Evolutionary conservation across 176 grass and related monocot species (phyloP).

Genomic region (Oryza australiensis): DNA sequence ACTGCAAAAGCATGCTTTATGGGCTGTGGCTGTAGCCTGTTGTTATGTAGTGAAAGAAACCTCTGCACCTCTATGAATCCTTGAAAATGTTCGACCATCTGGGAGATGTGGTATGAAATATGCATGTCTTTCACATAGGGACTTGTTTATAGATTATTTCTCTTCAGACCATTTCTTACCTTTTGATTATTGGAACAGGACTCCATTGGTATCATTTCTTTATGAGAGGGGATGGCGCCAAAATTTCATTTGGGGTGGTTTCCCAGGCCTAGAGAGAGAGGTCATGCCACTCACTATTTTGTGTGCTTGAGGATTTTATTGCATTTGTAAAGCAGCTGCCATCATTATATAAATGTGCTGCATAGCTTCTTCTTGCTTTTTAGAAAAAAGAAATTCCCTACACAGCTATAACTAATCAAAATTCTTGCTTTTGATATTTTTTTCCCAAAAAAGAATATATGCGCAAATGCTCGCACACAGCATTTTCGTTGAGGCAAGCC

Average conservation of each 20-base stretch:
- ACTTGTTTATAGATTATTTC: not conserved
- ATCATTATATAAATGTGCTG: not conserved
- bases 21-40: not conserved
- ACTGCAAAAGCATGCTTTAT: not conserved
- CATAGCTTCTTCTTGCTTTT: not conserved
- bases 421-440: too few species aligned
- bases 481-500: not conserved
- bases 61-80: not conserved
- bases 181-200: slow-evolving; percentile 57
- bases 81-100: slow-evolving; percentile 7
- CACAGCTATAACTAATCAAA: not conserved
- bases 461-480: not conserved
- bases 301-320: slow-evolving; percentile 10
- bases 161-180: slow-evolving; percentile 16
- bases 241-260: slow-evolving; percentile 92
- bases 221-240: slow-evolving; percentile 97
- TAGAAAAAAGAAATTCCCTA: not conserved
- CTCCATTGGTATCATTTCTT: slow-evolving; percentile 76
- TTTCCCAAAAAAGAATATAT: too few species aligned
- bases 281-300: slow-evolving; percentile 48
- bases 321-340: slow-evolving; percentile 17
- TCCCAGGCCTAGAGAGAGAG: slow-evolving; percentile 86
- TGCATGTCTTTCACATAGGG: not conserved
- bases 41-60: not conserved
- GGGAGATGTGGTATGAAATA: too few species aligned